Evolutionary conservation across 257 asterid genomes (phyloP), one percentile per base, ranked within the genome.

Genomic region (Solanum virginianum): DNA sequence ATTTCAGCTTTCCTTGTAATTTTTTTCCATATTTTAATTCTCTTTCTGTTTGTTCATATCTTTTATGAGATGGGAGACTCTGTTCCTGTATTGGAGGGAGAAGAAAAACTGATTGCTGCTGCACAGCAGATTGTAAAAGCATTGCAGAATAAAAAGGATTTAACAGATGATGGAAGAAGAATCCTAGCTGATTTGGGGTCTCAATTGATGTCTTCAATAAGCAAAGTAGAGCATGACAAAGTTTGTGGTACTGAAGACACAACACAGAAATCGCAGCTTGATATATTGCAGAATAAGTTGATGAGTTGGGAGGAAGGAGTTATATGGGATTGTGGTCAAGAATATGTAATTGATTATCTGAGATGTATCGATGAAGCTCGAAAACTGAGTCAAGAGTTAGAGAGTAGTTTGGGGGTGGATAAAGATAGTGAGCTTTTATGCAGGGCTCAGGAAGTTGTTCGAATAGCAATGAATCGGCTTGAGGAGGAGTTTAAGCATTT

Each of bases 281-380:
- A 90, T 80, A 59, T 22, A 84, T 86, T 93, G 85, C 93, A 92
- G 13, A 91, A 89, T 47, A 96, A 88, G 90, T 80, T 96, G 83
- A 90, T 92, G 94, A 86, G 72, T 45, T 93, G 98, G 98, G 98
- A 96, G 86, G 98, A 96, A 86, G 91, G 88, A 45, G 88, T 91
- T 92, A 92, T 96, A 79, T 94, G 96, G 97, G 99, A 96, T 85
- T 91, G 88, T 86, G 95, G 97, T 45, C 90, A 92, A 17, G 94
- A 90, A 20, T 98, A 93, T 84, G 94, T 89, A 68, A 79, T 86
- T 70, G 93, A 93, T 36, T 96, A 93, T 86, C 79, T 96, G 87
- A 93, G 88, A 83, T 90, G 92, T 5, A 97, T 91, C 10, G 95
- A 93, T 26, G 97, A 93, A 83, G 89, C 89, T 85, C 95, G 92